These are phyloP conservation scores for Ogataea populi-albae DNA, from an alignment of 805 yeast genomes.

Conservation along the genomic window DNA sequence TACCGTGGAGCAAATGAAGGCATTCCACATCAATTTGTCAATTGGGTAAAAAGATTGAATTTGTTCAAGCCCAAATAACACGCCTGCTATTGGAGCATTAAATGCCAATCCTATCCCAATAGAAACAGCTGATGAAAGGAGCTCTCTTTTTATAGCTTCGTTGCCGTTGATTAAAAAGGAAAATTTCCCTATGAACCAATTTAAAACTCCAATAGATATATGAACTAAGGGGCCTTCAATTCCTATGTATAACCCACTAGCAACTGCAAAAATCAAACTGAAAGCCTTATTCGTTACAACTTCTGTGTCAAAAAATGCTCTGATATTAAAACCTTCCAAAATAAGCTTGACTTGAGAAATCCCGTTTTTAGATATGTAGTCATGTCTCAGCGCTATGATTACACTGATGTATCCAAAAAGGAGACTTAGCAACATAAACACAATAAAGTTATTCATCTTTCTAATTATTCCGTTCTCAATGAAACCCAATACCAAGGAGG, in stretches of 20 bases:
- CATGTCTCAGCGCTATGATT: conserved; percentile 29
- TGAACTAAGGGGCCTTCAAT: conserved; percentile 87
- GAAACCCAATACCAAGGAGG: conserved; percentile 31
- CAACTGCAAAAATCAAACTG: conserved; percentile 63
- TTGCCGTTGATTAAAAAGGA: conserved; percentile 31
- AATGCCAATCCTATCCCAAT: conserved; percentile 85
- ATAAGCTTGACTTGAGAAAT: conserved; percentile 71
- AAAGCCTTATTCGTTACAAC: conserved; percentile 54
- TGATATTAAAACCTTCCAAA: conserved; percentile 60
- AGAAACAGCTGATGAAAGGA: conserved; percentile 72
- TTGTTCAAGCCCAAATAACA: conserved; percentile 70
- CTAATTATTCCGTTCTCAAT: conserved; percentile 22
- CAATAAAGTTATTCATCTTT: conserved; percentile 29
- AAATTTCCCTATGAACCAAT: conserved; percentile 34
- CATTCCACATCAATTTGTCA: conserved; percentile 72
- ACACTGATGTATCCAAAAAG: conserved; percentile 40
- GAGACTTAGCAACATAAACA: conserved; percentile 38
- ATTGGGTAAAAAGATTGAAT: conserved; percentile 62
- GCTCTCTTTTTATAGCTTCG: conserved; percentile 64
- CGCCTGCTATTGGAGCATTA: conserved; percentile 87
- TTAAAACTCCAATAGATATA: conserved; percentile 61
- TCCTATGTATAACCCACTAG: conserved; percentile 81
- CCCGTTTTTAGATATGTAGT: conserved; percentile 54
- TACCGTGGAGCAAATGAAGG: conserved; percentile 75
- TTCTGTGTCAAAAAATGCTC: conserved; percentile 47